These are phyloP conservation scores for Daldinia sp. DNA, from an alignment of 2,329 filamentous ascomycete species.

Conservation along the genomic window DNA sequence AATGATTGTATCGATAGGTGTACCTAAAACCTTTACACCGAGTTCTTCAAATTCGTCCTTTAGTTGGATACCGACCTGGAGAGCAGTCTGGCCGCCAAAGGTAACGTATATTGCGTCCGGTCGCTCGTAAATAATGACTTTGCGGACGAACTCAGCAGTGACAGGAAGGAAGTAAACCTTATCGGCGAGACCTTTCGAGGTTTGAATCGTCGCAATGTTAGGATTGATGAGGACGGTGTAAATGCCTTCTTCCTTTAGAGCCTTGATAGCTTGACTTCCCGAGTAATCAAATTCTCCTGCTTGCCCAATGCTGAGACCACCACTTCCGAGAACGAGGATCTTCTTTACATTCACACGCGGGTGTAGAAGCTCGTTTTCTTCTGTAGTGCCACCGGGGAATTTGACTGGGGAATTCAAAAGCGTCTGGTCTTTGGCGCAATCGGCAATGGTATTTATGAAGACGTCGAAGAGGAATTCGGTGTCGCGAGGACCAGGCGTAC, in stretches of 20 bases:
- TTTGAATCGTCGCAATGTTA: constrained; percentile 98
- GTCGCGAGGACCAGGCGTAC: constrained; percentile 91
- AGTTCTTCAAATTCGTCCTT: constrained; percentile 95
- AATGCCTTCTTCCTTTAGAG: constrained; percentile 95
- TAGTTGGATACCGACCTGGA: constrained; percentile 96
- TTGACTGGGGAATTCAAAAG: constrained; percentile 76
- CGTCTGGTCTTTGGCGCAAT: constrained; percentile 71
- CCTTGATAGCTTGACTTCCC: constrained; percentile 97
- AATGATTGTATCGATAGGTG: constrained; percentile 97
- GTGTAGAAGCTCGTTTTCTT: constrained; percentile 79
- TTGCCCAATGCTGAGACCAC: constrained; percentile 96
- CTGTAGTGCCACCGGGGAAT: constrained; percentile 85
- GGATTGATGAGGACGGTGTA: constrained; percentile 98
- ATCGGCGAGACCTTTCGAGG: constrained; percentile 95
- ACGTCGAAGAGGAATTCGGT: constrained; percentile 98
- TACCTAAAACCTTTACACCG: constrained; percentile 93
- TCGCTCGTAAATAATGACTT: constrained; percentile 93
- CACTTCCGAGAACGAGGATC: constrained; percentile 91
- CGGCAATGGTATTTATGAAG: constrained; percentile 85
- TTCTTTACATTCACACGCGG: constrained; percentile 90
- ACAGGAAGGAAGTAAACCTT: constrained; percentile 99
- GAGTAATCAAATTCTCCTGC: constrained; percentile 99
- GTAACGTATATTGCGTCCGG: constrained; percentile 98
- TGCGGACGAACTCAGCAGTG: constrained; percentile 95
- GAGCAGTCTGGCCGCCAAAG: constrained; percentile 95